A percentile compares a stretch with the other conserved stretches of the same genome.
Evolutionary conservation across 208 protist species (phyloP).

Genomic region (Leishmania lainsoni): DNA sequence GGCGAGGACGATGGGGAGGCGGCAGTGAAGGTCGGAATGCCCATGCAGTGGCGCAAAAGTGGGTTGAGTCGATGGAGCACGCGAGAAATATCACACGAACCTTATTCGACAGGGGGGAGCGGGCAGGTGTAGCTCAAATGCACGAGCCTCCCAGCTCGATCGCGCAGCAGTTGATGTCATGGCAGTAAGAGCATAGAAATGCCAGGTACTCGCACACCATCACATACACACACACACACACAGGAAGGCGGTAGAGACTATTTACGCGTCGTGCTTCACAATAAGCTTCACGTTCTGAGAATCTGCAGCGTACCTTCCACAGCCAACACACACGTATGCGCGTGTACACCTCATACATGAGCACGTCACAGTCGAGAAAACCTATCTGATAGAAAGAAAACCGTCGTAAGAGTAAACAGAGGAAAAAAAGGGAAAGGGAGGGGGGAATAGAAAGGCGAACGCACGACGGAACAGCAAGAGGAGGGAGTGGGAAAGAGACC

Average conservation of each 20-base stretch:
- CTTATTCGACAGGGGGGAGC: background rate
- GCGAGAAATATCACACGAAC: background rate
- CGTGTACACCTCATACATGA: background rate
- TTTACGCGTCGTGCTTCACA: background rate
- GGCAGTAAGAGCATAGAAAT: background rate
- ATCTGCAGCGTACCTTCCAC: background rate
- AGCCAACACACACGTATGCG: background rate
- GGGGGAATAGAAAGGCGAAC: background rate
- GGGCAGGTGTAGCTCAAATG: background rate
- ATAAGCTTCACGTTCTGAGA: background rate
- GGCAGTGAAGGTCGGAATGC: background rate
- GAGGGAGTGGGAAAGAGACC: background rate
- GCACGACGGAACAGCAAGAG: background rate
- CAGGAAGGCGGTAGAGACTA: background rate
- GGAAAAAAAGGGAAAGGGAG: background rate
- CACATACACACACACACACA: background rate
- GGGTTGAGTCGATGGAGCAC: conserved; percentile 1
- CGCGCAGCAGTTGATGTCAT: background rate
- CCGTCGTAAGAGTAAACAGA: background rate
- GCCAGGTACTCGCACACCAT: background rate
- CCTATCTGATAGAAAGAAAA: background rate
- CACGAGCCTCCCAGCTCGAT: background rate
- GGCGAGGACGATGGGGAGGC: background rate
- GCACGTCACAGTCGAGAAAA: background rate
- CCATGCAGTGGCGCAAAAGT: background rate